Percentiles rank a stretch among this genome's conserved stretches.
Conservation (phyloP, 805 yeast genomes). For the Teunomyces kruisii region DNA sequence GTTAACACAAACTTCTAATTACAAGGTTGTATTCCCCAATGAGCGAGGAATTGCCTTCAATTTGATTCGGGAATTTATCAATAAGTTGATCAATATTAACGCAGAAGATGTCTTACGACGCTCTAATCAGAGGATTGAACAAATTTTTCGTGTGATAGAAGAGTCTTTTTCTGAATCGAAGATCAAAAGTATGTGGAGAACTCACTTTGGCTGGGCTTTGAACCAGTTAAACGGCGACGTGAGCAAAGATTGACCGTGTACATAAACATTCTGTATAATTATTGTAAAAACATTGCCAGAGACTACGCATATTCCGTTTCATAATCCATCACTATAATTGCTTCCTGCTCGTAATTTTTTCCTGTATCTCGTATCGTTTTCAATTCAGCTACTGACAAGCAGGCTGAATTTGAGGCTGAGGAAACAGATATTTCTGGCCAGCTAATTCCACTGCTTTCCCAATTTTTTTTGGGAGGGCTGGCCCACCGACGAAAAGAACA, state of each 20-base stretch:
- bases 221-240: not conserved
- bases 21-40: slow-evolving; percentile 17
- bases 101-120: slow-evolving; percentile 4
- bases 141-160: slow-evolving; percentile 18
- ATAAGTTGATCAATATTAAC: slow-evolving; percentile 9
- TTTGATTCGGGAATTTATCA: slow-evolving; percentile 22
- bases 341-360: too few species aligned
- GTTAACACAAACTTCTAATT: not conserved
- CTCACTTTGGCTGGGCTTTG: slow-evolving; percentile 15
- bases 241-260: slow-evolving; percentile 1
- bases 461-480: too few species aligned
- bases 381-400: too few species aligned
- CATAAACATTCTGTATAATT: slow-evolving; percentile 1
- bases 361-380: too few species aligned
- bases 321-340: too few species aligned
- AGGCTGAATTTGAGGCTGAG: too few species aligned
- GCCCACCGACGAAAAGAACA: too few species aligned
- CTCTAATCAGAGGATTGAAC: slow-evolving; percentile 10
- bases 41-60: slow-evolving; percentile 20
- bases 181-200: slow-evolving; percentile 20
- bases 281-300: not conserved
- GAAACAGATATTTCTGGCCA: too few species aligned
- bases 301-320: too few species aligned
- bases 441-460: too few species aligned
- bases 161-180: slow-evolving; percentile 18